Evolutionary conservation across 805 yeast species (phyloP).

Genomic region (Saturnispora hagleri): DNA sequence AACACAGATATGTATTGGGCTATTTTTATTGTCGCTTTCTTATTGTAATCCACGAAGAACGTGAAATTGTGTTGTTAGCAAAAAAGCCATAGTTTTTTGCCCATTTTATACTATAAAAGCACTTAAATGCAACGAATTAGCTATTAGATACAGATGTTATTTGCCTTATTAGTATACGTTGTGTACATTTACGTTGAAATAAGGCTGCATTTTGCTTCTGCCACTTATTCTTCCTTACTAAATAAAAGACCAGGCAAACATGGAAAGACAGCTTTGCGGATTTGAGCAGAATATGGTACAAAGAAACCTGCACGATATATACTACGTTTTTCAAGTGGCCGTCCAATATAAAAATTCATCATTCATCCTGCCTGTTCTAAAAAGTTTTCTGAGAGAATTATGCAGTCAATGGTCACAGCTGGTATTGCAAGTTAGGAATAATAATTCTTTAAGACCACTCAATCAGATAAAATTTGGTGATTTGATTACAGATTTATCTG

Average conservation of each 20-base stretch:
- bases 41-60: no score
- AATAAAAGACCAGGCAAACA: neutral
- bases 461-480: neutral
- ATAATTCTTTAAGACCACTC: neutral
- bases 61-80: no score
- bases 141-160: no score
- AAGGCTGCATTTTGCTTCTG: no score
- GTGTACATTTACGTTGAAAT: no score
- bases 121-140: no score
- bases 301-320: neutral
- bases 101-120: no score
- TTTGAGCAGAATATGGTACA: slow-evolving; percentile 5
- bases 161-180: no score
- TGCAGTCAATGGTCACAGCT: slow-evolving; percentile 8
- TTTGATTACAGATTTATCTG: neutral
- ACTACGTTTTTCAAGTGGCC: slow-evolving; percentile 8
- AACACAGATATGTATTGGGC: no score
- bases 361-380: neutral
- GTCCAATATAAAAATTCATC: slow-evolving; percentile 1
- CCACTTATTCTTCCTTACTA: no score
- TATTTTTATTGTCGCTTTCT: no score
- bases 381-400: neutral
- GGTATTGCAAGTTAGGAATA: slow-evolving; percentile 4
- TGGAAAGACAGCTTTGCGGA: slow-evolving; percentile 5
- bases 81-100: no score